phyloP scores from a whole-genome alignment of 2,329 filamentous ascomycete species.

The Gaeumannomyces sp. region DNA sequence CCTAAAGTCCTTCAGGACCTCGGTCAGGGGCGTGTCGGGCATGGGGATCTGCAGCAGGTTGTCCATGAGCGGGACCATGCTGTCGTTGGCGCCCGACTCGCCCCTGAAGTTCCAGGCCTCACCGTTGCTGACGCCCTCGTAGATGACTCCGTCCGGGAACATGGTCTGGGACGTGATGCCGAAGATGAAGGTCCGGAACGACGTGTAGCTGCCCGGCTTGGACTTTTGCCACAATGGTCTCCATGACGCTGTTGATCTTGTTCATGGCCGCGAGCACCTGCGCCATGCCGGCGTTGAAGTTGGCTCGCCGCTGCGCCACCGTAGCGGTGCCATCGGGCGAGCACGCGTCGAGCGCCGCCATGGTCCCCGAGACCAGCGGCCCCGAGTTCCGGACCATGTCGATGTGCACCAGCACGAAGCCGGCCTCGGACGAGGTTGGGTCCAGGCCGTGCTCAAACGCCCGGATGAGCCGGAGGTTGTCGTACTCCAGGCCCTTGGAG shows the following conservation, averaged over 20 bases:
- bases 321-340: constrained; percentile 26
- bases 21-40: constrained; percentile 82
- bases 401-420: constrained; percentile 92
- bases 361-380: constrained; percentile 65
- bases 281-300: constrained; percentile 58
- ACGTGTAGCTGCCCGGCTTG: constrained; percentile 75
- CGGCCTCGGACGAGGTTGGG: constrained; percentile 80
- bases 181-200: constrained; percentile 94
- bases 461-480: constrained; percentile 75
- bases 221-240: constrained; percentile 85
- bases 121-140: constrained; percentile 70
- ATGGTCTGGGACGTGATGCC: constrained; percentile 90
- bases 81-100: constrained; percentile 90
- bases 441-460: constrained; percentile 89
- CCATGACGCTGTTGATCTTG: constrained; percentile 75
- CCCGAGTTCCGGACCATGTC: constrained; percentile 91
- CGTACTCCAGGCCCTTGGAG: constrained; percentile 49
- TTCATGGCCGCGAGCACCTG: constrained; percentile 57
- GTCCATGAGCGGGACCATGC: constrained; percentile 86
- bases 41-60: constrained; percentile 78
- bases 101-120: constrained; percentile 77
- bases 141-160: constrained; percentile 88
- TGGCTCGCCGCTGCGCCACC: constrained; percentile 35
- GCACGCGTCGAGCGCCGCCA: constrained; percentile 55
- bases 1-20: constrained; percentile 83